These are phyloP conservation scores for Epicoccum sorghinum DNA, from an alignment of 2,329 filamentous ascomycete genomes.

Conservation along the genomic window DNA sequence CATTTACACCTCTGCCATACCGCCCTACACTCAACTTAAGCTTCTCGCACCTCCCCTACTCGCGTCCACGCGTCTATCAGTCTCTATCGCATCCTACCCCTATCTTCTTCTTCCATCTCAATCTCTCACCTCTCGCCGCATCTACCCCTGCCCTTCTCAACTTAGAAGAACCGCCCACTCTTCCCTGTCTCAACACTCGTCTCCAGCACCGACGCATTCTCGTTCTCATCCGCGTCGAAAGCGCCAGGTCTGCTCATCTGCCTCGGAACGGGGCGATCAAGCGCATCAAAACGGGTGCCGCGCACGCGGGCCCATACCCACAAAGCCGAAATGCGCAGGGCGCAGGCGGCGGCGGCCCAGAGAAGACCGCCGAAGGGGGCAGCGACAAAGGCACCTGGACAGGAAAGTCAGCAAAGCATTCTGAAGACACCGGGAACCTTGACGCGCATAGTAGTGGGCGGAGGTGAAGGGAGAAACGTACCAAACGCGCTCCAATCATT, in stretches of 20 bases:
- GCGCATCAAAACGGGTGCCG: slow-evolving; percentile 69
- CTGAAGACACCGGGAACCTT: too few relatives aligned
- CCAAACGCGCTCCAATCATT: slow-evolving; percentile 84
- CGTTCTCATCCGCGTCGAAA: slow-evolving; percentile 36
- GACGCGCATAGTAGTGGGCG: too few relatives aligned
- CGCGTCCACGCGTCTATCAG: too few relatives aligned
- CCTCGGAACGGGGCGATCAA: slow-evolving; percentile 58
- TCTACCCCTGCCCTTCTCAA: too few relatives aligned
- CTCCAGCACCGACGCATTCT: slow-evolving; percentile 34
- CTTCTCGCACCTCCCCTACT: too few relatives aligned
- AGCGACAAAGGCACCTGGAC: slow-evolving; percentile 71
- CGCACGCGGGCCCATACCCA: slow-evolving; percentile 62
- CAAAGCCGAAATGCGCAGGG: slow-evolving; percentile 64
- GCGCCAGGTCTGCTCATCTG: slow-evolving; percentile 14
- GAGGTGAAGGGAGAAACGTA: slow-evolving; percentile 7
- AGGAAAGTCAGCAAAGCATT: slow-evolving; percentile 10
- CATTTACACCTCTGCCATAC: too few relatives aligned
- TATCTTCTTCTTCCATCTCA: too few relatives aligned
- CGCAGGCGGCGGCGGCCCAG: slow-evolving; percentile 70
- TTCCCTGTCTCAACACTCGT: slow-evolving; percentile 27
- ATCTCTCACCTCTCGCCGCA: too few relatives aligned
- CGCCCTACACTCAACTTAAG: too few relatives aligned
- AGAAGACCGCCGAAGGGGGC: slow-evolving; percentile 77
- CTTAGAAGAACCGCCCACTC: slow-evolving; percentile 44
- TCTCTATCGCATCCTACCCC: too few relatives aligned